These are phyloP conservation scores for Fraxinus dipetala DNA, from an alignment of 305 asterid species.

Conservation along the genomic window DNA sequence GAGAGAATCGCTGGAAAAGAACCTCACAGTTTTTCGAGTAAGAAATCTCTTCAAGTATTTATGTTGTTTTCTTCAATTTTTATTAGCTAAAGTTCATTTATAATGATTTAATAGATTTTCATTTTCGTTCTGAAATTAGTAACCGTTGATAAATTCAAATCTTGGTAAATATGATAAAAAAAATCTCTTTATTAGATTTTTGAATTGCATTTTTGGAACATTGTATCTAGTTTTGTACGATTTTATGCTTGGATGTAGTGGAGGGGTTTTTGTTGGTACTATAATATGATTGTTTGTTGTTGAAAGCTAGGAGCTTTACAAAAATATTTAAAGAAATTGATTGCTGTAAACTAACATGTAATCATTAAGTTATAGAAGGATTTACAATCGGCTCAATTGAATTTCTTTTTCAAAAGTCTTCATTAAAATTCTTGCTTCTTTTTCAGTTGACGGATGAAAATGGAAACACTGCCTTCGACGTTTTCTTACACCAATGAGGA, in stretches of 20 bases:
- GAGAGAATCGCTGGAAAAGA: not conserved
- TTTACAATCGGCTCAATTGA: not conserved
- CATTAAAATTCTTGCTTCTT: not conserved
- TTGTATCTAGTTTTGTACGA: not conserved
- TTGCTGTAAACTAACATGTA: not conserved
- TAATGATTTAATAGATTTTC: not conserved
- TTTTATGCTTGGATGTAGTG: not conserved
- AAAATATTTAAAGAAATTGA: not conserved
- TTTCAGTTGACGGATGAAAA: slow-evolving; percentile 44
- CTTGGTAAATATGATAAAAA: not conserved
- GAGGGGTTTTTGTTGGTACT: not conserved
- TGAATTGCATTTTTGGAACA: not conserved
- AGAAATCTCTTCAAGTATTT: not conserved
- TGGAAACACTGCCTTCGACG: slow-evolving; percentile 43
- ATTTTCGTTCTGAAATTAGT: not conserved
- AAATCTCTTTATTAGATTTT: not conserved
- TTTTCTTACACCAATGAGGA: slow-evolving; percentile 43
- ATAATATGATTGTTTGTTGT: not conserved
- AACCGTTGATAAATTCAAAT: not conserved
- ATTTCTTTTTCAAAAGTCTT: not conserved
- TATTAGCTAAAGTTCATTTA: not conserved
- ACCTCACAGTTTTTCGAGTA: not conserved
- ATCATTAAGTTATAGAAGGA: not conserved
- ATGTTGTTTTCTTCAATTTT: not conserved
- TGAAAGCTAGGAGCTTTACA: not conserved